Percentiles rank a stretch among this genome's conserved stretches.
Evolutionary conservation across 164 flowering plant species (phyloP).

Genomic region (Platanus orientalis): DNA sequence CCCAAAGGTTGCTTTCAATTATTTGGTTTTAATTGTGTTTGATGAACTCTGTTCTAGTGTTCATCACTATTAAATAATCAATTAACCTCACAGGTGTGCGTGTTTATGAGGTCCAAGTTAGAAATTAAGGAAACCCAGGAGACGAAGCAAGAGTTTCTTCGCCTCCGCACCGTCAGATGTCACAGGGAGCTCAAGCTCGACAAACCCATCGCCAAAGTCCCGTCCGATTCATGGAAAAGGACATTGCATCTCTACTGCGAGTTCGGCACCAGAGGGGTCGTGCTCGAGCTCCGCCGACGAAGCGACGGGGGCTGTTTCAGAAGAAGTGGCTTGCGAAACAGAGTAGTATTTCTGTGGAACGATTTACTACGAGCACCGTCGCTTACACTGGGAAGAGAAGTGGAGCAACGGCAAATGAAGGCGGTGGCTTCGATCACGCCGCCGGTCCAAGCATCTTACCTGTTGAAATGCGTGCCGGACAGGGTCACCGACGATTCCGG

Average conservation of each 20-base stretch:
- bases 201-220: conserved; percentile 31
- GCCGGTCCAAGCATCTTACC: conserved; percentile 84
- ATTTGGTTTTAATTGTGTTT: too few relatives aligned
- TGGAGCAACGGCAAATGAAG: conserved; percentile 37
- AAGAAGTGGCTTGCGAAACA: conserved; percentile 29
- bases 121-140: conserved; percentile 17
- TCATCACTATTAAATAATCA: too few relatives aligned
- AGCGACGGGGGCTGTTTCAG: conserved; percentile 41
- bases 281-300: conserved; percentile 44
- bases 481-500: conserved; percentile 91
- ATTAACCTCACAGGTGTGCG: conserved; percentile 78
- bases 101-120: conserved; percentile 38
- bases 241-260: conserved; percentile 76
- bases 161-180: conserved; percentile 47
- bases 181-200: conserved; percentile 73
- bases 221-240: conserved; percentile 49
- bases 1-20: too few relatives aligned
- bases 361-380: conserved; percentile 72
- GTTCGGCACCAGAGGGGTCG: conserved; percentile 71
- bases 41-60: too few relatives aligned
- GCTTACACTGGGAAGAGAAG: conserved; percentile 39
- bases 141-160: conserved; percentile 32
- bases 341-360: conserved; percentile 51
- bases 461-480: conserved; percentile 88
- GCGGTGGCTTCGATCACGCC: conserved; percentile 70